Base-by-base conservation (phyloP, 805 yeast species). In the Lachancea sp. region DNA sequence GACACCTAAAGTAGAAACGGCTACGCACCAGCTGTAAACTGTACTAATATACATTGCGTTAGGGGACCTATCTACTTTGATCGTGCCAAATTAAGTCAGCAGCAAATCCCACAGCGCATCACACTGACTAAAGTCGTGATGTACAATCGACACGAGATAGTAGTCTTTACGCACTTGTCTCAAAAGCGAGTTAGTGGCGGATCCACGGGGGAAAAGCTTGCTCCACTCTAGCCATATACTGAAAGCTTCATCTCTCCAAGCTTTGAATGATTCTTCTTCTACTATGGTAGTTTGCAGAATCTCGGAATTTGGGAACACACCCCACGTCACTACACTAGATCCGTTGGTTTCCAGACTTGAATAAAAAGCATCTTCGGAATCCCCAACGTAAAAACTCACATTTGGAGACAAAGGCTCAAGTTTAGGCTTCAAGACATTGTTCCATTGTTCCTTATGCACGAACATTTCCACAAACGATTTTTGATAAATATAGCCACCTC, bases 221-320 rank as follows among this genome's bases (percentile, higher is more conserved):
- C 84, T 85, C 99, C 99, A 93, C 62, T 90, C 95, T 34, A 72
- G 67, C 93, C 97, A 86, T 49, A 93, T 84, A 46, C 79, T 74
- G 65, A 88, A 93, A 0, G 96, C 95, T 63, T 93, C 99, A 57
- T 90, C 97, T 54, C 83, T 78, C 99, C 99, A 93, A 0, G 96
- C 96, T 53, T 78, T 77, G 70, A 93, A 91, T 1, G 97, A 87
- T 55, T 89, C 96, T 54, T 80, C 85, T 59, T 90, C 96, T 46
- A 93, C 81, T 49, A 90, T 83, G 0, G 99, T 93, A 0, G 97
- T 85, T 64, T 90, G 97, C 31, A 88, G 77, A 31, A 89, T 82
- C 59, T 88, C 96, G 51, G 89, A 78, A 63, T 82, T 82, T 7
- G 95, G 95, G 73, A 93, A 91, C 2, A 85, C 95, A 50, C 98